Conservation (phyloP, 2,329 filamentous ascomycete genomes). For the Phaeoacremonium minimum region DNA sequence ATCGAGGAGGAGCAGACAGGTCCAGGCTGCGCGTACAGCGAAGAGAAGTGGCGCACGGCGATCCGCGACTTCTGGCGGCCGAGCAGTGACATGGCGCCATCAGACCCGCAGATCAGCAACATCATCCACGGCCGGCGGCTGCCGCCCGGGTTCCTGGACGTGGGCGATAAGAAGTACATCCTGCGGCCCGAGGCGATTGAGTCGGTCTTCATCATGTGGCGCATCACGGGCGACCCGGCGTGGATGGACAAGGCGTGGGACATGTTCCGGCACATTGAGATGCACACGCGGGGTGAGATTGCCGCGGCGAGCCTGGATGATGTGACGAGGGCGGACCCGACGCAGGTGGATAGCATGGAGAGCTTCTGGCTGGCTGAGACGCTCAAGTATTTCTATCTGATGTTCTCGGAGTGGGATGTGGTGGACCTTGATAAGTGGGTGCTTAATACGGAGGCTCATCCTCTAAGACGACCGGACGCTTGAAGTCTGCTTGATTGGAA, state of each 20-base stretch:
- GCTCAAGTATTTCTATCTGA: slow-evolving; percentile 62
- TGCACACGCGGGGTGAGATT: slow-evolving; percentile 55
- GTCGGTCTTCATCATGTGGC: slow-evolving; percentile 74
- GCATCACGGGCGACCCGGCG: slow-evolving; percentile 61
- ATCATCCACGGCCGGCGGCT: slow-evolving; percentile 7
- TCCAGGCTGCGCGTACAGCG: slow-evolving; percentile 15
- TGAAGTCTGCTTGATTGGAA: too few relatives aligned
- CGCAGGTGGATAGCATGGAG: slow-evolving; percentile 61
- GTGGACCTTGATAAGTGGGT: slow-evolving; percentile 60
- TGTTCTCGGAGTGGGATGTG: slow-evolving; percentile 55
- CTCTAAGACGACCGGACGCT: slow-evolving; percentile 29
- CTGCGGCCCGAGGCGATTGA: slow-evolving; percentile 76
- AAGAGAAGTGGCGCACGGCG: slow-evolving; percentile 16
- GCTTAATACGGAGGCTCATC: slow-evolving; percentile 54
- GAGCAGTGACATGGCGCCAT: slow-evolving; percentile 9
- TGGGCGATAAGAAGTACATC: slow-evolving; percentile 57
- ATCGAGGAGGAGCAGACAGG: slow-evolving; percentile 13
- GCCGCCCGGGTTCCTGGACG: slow-evolving; percentile 45
- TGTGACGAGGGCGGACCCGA: slow-evolving; percentile 42
- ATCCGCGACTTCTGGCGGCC: slow-evolving; percentile 5
- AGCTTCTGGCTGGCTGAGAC: slow-evolving; percentile 72
- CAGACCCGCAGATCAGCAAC: slow-evolving; percentile 6
- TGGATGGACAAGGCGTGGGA: slow-evolving; percentile 69
- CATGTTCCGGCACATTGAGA: slow-evolving; percentile 65
- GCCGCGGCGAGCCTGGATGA: slow-evolving; percentile 65